A percentile compares a stretch with the other conserved stretches of the same genome.
phyloP scores from a whole-genome alignment of 257 asterid species.

The Nemophila menziesii region DNA sequence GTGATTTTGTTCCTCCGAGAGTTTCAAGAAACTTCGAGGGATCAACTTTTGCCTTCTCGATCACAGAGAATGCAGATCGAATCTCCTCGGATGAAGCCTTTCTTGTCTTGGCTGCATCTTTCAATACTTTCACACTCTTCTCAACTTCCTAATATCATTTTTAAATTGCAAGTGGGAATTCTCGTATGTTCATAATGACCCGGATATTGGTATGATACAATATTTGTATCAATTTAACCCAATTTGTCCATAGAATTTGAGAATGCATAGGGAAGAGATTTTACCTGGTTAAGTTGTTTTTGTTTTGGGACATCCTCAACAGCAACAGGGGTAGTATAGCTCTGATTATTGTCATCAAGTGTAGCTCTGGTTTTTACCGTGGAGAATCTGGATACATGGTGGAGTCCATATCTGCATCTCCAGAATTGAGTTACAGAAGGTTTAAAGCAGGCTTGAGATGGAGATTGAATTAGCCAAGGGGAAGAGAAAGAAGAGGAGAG shows the following conservation, averaged over 20 bases:
- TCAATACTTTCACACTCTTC: slow-evolving; percentile 55
- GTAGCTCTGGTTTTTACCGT: slow-evolving; percentile 20
- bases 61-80: slow-evolving; percentile 53
- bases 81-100: slow-evolving; percentile 51
- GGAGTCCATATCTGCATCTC: slow-evolving; percentile 6
- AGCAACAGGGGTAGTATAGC: slow-evolving; percentile 21
- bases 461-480: slow-evolving; percentile 15
- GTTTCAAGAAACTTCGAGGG: slow-evolving; percentile 60
- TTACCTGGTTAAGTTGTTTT: slow-evolving; percentile 31
- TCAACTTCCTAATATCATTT: slow-evolving; percentile 52
- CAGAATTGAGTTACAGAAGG: slow-evolving; percentile 8
- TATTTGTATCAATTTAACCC: neutral
- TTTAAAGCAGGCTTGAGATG: slow-evolving; percentile 16
- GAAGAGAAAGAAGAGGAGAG: slow-evolving; percentile 10
- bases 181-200: neutral
- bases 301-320: slow-evolving; percentile 18
- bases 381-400: slow-evolving; percentile 12
- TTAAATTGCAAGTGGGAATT: neutral
- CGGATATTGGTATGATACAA: neutral
- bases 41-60: slow-evolving; percentile 76
- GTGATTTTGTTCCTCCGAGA: slow-evolving; percentile 81
- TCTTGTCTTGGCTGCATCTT: slow-evolving; percentile 78
- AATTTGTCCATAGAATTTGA: neutral
- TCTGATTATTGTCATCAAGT: slow-evolving; percentile 25
- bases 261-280: neutral